Conservation (phyloP, 1,284 basidiomycete genomes). For the Athelia sp. region DNA sequence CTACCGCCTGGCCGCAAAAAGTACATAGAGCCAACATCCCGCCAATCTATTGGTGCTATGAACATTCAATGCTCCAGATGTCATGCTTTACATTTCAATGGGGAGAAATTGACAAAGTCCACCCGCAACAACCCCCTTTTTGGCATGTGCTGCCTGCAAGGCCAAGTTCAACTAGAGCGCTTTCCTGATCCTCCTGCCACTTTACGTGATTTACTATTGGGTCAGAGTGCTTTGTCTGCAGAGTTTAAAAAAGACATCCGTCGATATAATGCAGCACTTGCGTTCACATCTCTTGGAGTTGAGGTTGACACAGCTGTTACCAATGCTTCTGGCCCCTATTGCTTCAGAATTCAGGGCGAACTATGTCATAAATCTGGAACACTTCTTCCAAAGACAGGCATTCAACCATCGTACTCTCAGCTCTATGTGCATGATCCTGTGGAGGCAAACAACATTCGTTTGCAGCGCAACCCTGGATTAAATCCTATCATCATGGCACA, state of each 20-base stretch:
- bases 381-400: constrained; percentile 15
- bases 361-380: constrained; percentile 21
- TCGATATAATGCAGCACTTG: constrained; percentile 10
- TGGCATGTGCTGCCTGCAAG: constrained; percentile 22
- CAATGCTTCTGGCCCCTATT: constrained; percentile 13
- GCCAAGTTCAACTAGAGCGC: constrained; percentile 15
- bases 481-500: constrained; percentile 13
- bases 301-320: constrained; percentile 7
- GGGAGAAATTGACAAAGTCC: constrained; percentile 11
- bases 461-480: constrained; percentile 12
- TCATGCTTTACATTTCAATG: constrained; percentile 15
- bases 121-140: constrained; percentile 6
- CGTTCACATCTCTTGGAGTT: constrained; percentile 12
- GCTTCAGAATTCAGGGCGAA: constrained; percentile 23
- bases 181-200: not conserved
- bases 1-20: not conserved
- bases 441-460: constrained; percentile 12
- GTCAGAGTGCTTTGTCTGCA: constrained; percentile 1
- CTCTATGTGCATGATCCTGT: constrained; percentile 26
- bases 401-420: constrained; percentile 20
- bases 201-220: constrained; percentile 16
- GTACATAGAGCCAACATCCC: not conserved
- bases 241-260: constrained; percentile 9
- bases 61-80: constrained; percentile 15
- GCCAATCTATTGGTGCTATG: constrained; percentile 10